Evolutionary conservation across 2,329 filamentous ascomycete genomes (phyloP), one percentile per base, ranked within the genome.

Genomic region (Pseudogymnoascus sp.): DNA sequence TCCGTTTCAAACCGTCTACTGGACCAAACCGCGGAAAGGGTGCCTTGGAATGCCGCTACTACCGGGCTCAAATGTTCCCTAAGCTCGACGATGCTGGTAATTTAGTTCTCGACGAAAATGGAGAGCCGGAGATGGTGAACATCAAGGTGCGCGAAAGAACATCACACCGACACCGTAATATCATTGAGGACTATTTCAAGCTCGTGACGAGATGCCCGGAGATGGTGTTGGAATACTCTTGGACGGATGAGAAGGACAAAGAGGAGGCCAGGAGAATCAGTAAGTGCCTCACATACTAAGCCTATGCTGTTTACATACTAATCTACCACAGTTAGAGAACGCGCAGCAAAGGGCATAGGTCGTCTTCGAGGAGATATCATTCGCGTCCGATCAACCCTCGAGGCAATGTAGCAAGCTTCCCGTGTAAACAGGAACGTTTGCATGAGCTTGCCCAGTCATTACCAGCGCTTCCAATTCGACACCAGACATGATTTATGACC

Each of bases 41-140:
- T 6, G 37, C 37, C 6, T 18, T 58, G 6, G 57, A 58, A 50
- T 41, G 37, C 8, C 39, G 58, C 43, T 61, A 61, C 53, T 61
- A 61, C 50, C 50, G 59, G 12, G 33, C 33, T 7, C 37, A 61
- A 35, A 22, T 61, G 43, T 58, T 7, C n/a, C 59, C 59, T 15
- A 38, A 18, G 9, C 9, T 35, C 14, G 53, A 61, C 35, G 47
- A 58, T 14, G 22, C 14, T 2, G 59, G 59, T n/a, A 37, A 61
- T 36, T 22, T 59, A 50, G 20, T 60, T 15, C 20, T 8, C 8
- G 59, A 61, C 28, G 18, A 33, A 7, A 35, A 61, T 18, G 30
- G 35, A 3, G 20, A 38, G 6, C 6, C 11, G 6, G 50, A 59
- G n/a, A 28, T 30, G 59, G 18, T 28, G 18, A 59, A 59, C 18